Evolutionary conservation across 345 rosid genomes (phyloP), one percentile per base, ranked within the genome.

Genomic region (Mallotus nudiflorus): DNA sequence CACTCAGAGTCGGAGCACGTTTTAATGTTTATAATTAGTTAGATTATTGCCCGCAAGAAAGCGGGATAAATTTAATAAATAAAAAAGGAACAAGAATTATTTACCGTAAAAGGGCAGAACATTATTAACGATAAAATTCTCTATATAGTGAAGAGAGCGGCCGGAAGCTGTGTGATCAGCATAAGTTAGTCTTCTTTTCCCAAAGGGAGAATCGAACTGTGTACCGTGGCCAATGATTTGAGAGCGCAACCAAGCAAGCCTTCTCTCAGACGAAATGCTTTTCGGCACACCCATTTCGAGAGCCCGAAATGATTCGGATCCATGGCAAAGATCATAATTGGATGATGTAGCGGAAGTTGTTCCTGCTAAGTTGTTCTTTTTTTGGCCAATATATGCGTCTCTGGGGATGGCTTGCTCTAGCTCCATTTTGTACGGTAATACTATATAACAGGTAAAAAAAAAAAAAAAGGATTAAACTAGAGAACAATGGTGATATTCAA

Each of bases 151-250:
- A 67, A 88, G 78, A 28, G 81, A 80, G 6, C 85, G 75, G 28
- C 84, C 89, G 0, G 93, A 83, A 66, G 93, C 91, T 8, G 91
- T 86, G 27, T 85, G 87, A 64, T 88, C 93, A 1, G 86, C 89
- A 28, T 88, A 88, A 0, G 82, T 80, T 11, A 88, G 70, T 52
- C 62, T 70, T 29, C 88, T 67, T 54, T 45, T 77, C 1, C 93
- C 91, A 29, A 88, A 86, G 0, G 91, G 89, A 12, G 93, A 75
- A 51, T 77, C 77, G 10, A 86, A 85, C 49, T 82, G 78, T 0
- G 66, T 62, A 10, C 75, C 73, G 0, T 68, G 37, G 0, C 93
- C 89, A 3, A 83, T 68, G 50, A 88, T 79, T 57, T 88, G 91
- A 20, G 89, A 81, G 12, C 84, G 75, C 51, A 84, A 7, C 90